These are phyloP conservation scores for Panicum virgatum DNA, from an alignment of 202 grass and related monocot genomes.

Conservation along the genomic window DNA sequence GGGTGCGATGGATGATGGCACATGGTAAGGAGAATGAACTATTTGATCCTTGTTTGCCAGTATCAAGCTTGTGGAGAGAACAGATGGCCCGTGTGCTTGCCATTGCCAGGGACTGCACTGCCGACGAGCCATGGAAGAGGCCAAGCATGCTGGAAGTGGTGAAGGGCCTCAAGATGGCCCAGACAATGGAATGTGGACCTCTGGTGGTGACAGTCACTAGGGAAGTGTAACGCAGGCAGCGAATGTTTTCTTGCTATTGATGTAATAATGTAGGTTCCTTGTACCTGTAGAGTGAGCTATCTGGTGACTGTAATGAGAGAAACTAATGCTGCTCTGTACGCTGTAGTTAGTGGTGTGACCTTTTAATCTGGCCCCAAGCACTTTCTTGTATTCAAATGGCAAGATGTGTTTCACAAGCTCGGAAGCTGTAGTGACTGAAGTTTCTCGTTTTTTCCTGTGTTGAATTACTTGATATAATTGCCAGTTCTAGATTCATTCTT, in stretches of 20 bases:
- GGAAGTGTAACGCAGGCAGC: slow-evolving; percentile 16
- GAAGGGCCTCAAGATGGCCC: slow-evolving; percentile 64
- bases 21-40: slow-evolving; percentile 58
- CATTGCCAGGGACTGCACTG: slow-evolving; percentile 63
- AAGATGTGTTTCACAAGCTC: slow-evolving; percentile 4
- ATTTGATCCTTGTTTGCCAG: slow-evolving; percentile 72
- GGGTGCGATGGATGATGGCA: slow-evolving; percentile 81
- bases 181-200: slow-evolving; percentile 54
- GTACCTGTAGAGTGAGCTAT: slow-evolving; percentile 28
- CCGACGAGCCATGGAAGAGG: slow-evolving; percentile 82
- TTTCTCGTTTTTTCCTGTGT: neutral
- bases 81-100: slow-evolving; percentile 71
- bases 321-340: slow-evolving; percentile 30
- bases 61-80: slow-evolving; percentile 48
- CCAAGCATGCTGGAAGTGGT: slow-evolving; percentile 95
- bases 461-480: neutral
- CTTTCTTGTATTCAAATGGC: neutral
- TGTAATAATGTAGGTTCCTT: slow-evolving; percentile 37
- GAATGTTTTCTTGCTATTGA: slow-evolving; percentile 21
- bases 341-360: slow-evolving; percentile 22
- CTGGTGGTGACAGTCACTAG: slow-evolving; percentile 41
- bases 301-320: slow-evolving; percentile 23
- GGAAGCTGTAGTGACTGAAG: neutral
- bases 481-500: neutral
- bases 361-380: slow-evolving; percentile 13